phyloP scores from a whole-genome alignment of 78 protist species.

The Monosiga brevicollis region DNA sequence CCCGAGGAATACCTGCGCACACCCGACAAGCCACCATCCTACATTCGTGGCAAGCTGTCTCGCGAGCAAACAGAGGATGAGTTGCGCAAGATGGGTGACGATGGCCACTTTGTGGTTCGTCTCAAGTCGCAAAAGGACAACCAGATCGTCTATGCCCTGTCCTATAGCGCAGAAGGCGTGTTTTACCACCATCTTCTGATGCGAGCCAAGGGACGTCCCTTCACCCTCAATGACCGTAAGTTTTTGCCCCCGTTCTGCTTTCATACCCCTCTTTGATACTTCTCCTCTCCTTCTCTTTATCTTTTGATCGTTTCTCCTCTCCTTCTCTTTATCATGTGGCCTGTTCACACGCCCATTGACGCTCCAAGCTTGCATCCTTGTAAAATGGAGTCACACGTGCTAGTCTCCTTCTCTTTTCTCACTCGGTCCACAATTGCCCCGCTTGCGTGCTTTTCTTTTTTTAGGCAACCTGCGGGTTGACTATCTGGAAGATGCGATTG shows the following conservation, averaged over 20 bases:
- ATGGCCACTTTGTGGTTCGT: no score
- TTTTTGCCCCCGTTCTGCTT: neutral
- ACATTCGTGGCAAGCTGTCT: no score
- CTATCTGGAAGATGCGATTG: neutral
- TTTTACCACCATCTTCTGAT: neutral
- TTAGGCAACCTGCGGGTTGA: neutral
- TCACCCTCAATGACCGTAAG: neutral
- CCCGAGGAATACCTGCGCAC: no score
- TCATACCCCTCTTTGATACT: neutral
- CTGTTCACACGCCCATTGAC: neutral
- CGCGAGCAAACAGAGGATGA: no score
- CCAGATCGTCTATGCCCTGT: neutral
- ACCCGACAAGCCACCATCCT: no score
- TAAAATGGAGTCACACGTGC: neutral
- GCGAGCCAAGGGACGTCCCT: neutral
- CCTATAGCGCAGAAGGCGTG: neutral
- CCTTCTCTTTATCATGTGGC: neutral
- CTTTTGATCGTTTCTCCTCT: neutral
- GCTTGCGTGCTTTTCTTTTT: no score
- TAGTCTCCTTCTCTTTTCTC: neutral
- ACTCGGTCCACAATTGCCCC: neutral
- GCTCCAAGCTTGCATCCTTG: neutral
- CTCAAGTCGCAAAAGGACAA: no score
- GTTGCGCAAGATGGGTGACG: no score
- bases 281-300: neutral